A percentile compares a stretch with the other conserved stretches of the same genome.
Evolutionary conservation across 306 rosid genomes (phyloP).

Genomic region (Cicer judaicum): DNA sequence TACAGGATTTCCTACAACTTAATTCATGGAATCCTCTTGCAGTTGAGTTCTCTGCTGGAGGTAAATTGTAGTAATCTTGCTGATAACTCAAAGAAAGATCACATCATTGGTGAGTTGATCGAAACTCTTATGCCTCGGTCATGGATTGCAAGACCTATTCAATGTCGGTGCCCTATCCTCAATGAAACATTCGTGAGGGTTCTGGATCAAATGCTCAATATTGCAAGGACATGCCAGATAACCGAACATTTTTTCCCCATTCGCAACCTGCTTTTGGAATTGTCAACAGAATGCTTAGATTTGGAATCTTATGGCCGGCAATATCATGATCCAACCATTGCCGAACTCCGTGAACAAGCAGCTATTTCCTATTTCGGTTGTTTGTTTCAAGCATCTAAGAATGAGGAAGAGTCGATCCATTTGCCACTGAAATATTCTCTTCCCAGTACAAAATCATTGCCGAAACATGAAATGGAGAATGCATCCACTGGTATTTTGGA

Average conservation of each 20-base stretch:
- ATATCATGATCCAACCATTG: slow-evolving; percentile 81
- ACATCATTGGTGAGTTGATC: slow-evolving; percentile 64
- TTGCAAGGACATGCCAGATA: slow-evolving; percentile 60
- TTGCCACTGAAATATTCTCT: slow-evolving; percentile 49
- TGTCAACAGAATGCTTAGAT: slow-evolving; percentile 77
- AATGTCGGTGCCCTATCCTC: slow-evolving; percentile 76
- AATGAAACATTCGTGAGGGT: slow-evolving; percentile 71
- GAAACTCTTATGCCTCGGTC: slow-evolving; percentile 60
- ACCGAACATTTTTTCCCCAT: slow-evolving; percentile 51
- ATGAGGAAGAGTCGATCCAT: slow-evolving; percentile 53
- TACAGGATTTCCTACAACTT: slow-evolving; percentile 60
- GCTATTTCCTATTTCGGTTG: slow-evolving; percentile 83
- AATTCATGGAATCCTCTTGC: slow-evolving; percentile 88
- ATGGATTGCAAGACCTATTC: slow-evolving; percentile 71
- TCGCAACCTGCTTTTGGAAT: slow-evolving; percentile 68
- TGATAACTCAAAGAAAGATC: slow-evolving; percentile 78
- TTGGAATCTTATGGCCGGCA: slow-evolving; percentile 54
- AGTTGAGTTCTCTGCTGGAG: slow-evolving; percentile 77
- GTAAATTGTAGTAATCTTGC: slow-evolving; percentile 78
- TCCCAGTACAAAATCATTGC: slow-evolving; percentile 50
- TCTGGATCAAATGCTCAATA: slow-evolving; percentile 82
- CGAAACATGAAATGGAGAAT: slow-evolving; percentile 51
- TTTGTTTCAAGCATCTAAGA: slow-evolving; percentile 68
- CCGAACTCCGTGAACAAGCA: slow-evolving; percentile 87
- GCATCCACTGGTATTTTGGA: slow-evolving; percentile 64